Conservation (phyloP, 768 basidiomycete species). For the Phaffia tasmanica region DNA sequence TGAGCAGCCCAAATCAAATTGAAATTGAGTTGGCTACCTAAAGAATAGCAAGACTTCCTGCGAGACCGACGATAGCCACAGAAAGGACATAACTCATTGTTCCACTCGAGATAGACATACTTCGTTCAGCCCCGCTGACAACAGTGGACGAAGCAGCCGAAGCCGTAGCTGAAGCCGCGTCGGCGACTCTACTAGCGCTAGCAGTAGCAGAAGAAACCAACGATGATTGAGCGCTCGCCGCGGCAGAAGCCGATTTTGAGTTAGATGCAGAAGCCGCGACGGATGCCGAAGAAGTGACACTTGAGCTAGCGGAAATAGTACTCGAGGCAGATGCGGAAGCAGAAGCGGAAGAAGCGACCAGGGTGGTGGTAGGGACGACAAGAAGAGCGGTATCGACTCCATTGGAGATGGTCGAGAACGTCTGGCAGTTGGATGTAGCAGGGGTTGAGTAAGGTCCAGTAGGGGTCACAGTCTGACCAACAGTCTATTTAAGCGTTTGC, state of each 20-base stretch:
- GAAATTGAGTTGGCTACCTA: no score
- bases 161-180: conserved; percentile 1
- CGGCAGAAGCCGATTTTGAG: neutral
- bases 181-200: no score
- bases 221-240: neutral
- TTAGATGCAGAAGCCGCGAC: neutral
- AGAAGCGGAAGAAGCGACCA: conserved; percentile 36
- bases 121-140: neutral
- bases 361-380: conserved; percentile 2
- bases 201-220: neutral
- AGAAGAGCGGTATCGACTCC: conserved; percentile 16
- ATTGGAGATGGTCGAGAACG: conserved; percentile 26
- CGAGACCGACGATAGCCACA: no score
- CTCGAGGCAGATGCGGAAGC: conserved; percentile 46
- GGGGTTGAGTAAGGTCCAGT: conserved; percentile 44
- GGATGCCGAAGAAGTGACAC: no score
- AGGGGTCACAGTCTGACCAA: conserved; percentile 49
- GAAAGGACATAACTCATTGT: no score
- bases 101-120: no score
- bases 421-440: conserved; percentile 27
- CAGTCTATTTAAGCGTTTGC: conserved; percentile 9
- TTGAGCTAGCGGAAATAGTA: conserved; percentile 40
- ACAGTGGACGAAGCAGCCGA: neutral
- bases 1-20: no score
- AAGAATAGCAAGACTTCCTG: no score